Base-by-base conservation (phyloP, 1,139 yeast species). In the Maudiozyma humilis region DNA sequence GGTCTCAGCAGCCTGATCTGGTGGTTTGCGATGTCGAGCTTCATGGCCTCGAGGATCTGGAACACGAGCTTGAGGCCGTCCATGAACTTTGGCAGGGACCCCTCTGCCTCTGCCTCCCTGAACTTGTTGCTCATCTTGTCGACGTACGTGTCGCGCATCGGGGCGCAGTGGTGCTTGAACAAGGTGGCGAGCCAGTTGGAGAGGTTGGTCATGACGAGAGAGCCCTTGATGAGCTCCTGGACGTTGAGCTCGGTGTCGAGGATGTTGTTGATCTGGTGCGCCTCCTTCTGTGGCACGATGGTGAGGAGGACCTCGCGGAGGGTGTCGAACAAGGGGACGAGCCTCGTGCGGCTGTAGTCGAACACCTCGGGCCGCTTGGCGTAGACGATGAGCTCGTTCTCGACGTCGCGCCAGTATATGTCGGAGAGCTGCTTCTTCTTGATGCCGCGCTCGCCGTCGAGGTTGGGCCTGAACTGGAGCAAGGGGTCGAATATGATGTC, bases 401-500 rank as follows among this genome's bases (percentile, higher is more conserved):
- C 79, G 41, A 89, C 79, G 53, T 82, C 83, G 43, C 69, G 68
- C 97, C 97, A 89, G 65, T 88, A 87, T 56, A 75, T 79, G 57
- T 84, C 94, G 40, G 88, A 82, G 38, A 82, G 71, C 45, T 74
- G 66, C 62, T 81, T 82, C 71, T 87, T 86, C 49, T 88, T 73
- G 53, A 79, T 72, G 32, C 95, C 96, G 44, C 95, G 70, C 64
- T 86, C 95, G 42, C 96, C 95, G 63, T 88, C 95, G 54, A 87
- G 69, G 62, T 89, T 85, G 35, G 96, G 96, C 55, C 96, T 74
- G 64, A 88, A 88, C 68, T 88, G 96, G 47, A 89, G 72, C 60
- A 85, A 87, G 15, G 96, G 95, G 66, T 89, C 96, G 61, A 89
- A 89, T 23, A 87, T 73, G 47, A 89, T 86, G 60, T 89, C 97